A percentile compares a stretch with the other conserved stretches of the same genome.
phyloP scores from a whole-genome alignment of 2,329 filamentous ascomycete genomes.

The Calonectria pseudoturangicola region DNA sequence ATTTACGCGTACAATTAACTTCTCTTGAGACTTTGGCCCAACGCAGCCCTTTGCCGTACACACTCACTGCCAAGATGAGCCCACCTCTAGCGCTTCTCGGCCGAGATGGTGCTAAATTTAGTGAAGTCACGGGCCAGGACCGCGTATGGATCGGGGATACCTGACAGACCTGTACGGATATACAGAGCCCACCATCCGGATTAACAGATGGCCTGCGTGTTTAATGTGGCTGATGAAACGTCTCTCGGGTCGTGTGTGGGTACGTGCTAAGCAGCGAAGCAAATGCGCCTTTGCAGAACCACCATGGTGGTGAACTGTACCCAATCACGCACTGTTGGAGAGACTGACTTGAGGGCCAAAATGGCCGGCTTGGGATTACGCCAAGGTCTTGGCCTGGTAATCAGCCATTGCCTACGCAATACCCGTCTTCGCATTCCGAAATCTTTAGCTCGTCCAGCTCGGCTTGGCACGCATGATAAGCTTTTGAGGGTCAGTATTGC shows the following conservation, averaged over 20 bases:
- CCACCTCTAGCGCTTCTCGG: background rate
- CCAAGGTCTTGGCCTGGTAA: background rate
- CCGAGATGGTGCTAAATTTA: constrained; percentile 10
- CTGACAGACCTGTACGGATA: background rate
- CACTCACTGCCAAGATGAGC: background rate
- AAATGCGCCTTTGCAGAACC: background rate
- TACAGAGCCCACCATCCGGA: background rate
- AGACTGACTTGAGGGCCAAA: background rate
- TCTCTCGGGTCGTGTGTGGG: background rate
- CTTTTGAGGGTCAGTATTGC: background rate
- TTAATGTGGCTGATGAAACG: background rate
- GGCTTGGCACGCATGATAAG: background rate
- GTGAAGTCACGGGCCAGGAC: background rate
- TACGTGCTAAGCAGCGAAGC: background rate
- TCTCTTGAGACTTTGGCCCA: background rate
- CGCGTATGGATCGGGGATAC: background rate
- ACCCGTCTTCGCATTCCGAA: background rate
- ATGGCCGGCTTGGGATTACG: background rate
- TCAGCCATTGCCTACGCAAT: background rate
- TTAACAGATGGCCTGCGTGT: background rate
- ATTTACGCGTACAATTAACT: background rate
- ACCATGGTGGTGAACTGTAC: background rate
- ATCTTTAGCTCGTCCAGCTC: no score
- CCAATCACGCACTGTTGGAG: background rate
- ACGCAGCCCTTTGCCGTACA: background rate